A percentile compares a stretch with the other conserved stretches of the same genome.
Evolutionary conservation across 257 asterid species (phyloP).

Genomic region (Linaria vulgaris): DNA sequence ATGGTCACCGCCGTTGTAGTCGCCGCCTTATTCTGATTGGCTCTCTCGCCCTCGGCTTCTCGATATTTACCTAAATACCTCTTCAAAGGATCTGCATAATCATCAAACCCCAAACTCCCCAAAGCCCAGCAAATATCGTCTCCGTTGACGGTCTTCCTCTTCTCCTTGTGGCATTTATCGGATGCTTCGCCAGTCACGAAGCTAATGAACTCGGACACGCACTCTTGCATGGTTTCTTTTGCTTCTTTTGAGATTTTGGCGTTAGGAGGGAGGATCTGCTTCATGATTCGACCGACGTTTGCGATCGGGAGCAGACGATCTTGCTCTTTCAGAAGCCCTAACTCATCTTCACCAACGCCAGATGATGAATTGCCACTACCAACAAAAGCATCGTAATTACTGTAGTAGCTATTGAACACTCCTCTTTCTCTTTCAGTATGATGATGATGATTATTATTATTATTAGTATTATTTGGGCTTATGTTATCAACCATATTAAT

Average conservation of each 20-base stretch:
- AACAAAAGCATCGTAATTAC: neutral
- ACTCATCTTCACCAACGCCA: neutral
- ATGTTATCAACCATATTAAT: slow-evolving; percentile 24
- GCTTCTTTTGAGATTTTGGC: slow-evolving; percentile 59
- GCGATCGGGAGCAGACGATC: slow-evolving; percentile 58
- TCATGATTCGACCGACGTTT: slow-evolving; percentile 57
- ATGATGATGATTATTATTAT: too few relatives aligned
- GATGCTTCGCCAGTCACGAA: slow-evolving; percentile 65
- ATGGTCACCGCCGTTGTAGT: neutral
- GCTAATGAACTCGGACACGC: slow-evolving; percentile 62
- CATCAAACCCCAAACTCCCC: slow-evolving; percentile 48
- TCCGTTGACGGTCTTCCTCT: slow-evolving; percentile 55
- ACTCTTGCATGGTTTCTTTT: slow-evolving; percentile 59
- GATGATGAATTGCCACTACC: neutral
- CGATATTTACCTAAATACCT: slow-evolving; percentile 41
- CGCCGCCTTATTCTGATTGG: slow-evolving; percentile 33
- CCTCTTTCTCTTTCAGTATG: neutral
- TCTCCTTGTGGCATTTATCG: slow-evolving; percentile 49
- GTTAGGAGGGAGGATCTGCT: slow-evolving; percentile 54
- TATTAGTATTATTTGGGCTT: slow-evolving; percentile 15
- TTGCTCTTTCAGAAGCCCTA: slow-evolving; percentile 32
- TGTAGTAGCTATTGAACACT: slow-evolving; percentile 7
- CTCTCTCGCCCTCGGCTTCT: slow-evolving; percentile 51
- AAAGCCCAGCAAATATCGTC: slow-evolving; percentile 58
- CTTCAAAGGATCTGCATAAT: slow-evolving; percentile 37